phyloP scores from a whole-genome alignment of 163 green algal genomes.

The Picocystis sp. region DNA sequence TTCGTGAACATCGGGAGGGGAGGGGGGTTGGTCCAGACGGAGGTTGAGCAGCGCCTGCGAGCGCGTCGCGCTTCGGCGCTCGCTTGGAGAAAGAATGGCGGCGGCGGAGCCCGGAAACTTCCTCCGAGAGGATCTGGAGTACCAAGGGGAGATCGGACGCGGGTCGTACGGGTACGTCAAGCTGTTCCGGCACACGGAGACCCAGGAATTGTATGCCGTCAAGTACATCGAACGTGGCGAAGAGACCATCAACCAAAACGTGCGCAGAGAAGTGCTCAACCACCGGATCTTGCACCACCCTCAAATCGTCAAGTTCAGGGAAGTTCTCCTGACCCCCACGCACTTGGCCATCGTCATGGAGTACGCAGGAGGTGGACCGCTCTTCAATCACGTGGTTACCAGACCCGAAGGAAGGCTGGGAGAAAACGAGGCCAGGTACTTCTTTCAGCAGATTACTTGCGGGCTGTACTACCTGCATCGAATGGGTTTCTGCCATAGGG shows the following conservation, averaged over 20 bases:
- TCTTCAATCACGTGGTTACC: slow-evolving; percentile 37
- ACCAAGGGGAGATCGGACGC: slow-evolving; percentile 3
- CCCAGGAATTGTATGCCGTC: slow-evolving; percentile 24
- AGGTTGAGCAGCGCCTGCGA: too few relatives aligned
- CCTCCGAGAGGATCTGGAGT: slow-evolving; percentile 1
- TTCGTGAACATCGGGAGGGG: too few relatives aligned
- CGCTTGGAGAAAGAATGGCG: too few relatives aligned
- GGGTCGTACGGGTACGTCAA: slow-evolving; percentile 20
- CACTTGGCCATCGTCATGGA: slow-evolving; percentile 46
- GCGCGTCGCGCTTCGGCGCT: too few relatives aligned
- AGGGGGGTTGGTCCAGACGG: too few relatives aligned
- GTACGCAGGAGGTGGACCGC: slow-evolving; percentile 38
- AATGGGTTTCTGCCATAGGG: slow-evolving; percentile 54
- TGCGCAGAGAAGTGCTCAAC: slow-evolving; percentile 62
- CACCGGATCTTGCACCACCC: slow-evolving; percentile 54
- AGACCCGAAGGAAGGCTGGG: slow-evolving; percentile 18
- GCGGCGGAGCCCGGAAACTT: too few relatives aligned
- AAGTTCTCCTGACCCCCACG: slow-evolving; percentile 27
- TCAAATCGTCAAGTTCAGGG: slow-evolving; percentile 34
- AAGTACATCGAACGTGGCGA: slow-evolving; percentile 27
- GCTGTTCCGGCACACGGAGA: slow-evolving; percentile 22
- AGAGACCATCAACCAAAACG: slow-evolving; percentile 45
- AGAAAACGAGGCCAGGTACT: slow-evolving; percentile 23
- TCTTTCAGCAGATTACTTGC: slow-evolving; percentile 37
- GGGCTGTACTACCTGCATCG: slow-evolving; percentile 30